Evolutionary conservation across 208 protist genomes (phyloP).

Genomic region (Balamuthia mandrillaris): DNA sequence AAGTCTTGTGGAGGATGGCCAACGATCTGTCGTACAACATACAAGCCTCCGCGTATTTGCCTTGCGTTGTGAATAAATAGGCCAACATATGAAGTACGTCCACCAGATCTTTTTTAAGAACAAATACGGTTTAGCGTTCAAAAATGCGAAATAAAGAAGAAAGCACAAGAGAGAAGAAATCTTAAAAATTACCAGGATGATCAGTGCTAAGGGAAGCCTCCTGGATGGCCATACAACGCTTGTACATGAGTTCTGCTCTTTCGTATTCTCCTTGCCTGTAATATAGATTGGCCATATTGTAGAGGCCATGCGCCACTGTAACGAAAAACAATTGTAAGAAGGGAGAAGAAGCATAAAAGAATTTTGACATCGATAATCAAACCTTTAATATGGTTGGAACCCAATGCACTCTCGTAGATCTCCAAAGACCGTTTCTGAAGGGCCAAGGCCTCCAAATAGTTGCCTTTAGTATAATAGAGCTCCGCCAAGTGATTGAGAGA

Average conservation of each 20-base stretch:
- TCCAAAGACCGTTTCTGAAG: constrained; percentile 15
- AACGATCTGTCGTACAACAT: too few relatives aligned
- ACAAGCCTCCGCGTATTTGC: too few relatives aligned
- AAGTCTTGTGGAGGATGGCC: not conserved
- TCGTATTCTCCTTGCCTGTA: constrained; percentile 37
- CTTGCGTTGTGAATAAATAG: not conserved
- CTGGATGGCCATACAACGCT: constrained; percentile 26
- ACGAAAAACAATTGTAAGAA: not conserved
- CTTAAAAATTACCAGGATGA: too few relatives aligned
- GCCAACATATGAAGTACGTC: not conserved
- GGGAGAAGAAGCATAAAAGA: not conserved
- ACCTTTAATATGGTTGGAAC: constrained; percentile 17
- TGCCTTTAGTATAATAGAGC: constrained; percentile 29
- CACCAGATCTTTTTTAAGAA: not conserved
- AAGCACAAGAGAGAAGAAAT: not conserved
- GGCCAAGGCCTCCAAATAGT: not conserved
- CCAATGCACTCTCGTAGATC: constrained; percentile 13
- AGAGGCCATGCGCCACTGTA: constrained; percentile 6
- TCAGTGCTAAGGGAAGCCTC: not conserved
- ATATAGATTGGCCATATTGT: constrained; percentile 24
- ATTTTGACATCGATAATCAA: not conserved
- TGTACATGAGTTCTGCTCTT: constrained; percentile 28
- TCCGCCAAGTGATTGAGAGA: constrained; percentile 11
- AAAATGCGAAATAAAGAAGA: not conserved
- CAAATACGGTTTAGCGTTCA: not conserved